Percentiles rank a stretch among this genome's conserved stretches.
Evolutionary conservation across 177 flowering plant species (phyloP).

Genomic region (Vitis hybrid): DNA sequence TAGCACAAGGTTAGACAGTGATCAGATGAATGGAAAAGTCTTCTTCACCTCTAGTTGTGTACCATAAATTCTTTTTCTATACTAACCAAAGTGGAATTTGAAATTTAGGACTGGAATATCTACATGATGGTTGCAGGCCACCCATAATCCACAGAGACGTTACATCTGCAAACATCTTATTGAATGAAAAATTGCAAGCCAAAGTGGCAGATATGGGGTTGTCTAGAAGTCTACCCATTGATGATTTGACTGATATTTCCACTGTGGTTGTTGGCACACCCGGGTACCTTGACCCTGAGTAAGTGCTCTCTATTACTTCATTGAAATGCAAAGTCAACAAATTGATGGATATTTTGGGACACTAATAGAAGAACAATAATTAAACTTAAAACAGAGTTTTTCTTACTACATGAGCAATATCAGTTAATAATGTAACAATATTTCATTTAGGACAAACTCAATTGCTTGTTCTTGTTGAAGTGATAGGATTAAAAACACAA

Average conservation of each 20-base stretch:
- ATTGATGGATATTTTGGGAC: too few relatives aligned
- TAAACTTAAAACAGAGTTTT: too few relatives aligned
- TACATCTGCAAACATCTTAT: slow-evolving; percentile 39
- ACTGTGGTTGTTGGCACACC: slow-evolving; percentile 32
- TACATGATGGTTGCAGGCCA: slow-evolving; percentile 48
- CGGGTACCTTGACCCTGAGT: slow-evolving; percentile 56
- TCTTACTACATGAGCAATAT: too few relatives aligned
- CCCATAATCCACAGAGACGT: slow-evolving; percentile 42
- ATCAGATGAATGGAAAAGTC: neutral
- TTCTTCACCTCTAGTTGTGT: neutral
- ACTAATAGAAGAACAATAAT: too few relatives aligned
- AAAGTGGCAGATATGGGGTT: slow-evolving; percentile 46
- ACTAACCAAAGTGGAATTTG: neutral
- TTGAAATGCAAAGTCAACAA: neutral
- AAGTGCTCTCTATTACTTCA: slow-evolving; percentile 2
- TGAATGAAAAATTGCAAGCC: slow-evolving; percentile 36
- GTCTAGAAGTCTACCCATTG: slow-evolving; percentile 24
- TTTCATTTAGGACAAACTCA: too few relatives aligned
- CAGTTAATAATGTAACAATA: too few relatives aligned
- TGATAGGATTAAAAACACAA: too few relatives aligned
- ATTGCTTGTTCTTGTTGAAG: too few relatives aligned
- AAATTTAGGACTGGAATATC: slow-evolving; percentile 37
- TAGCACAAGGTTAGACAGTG: slow-evolving; percentile 22
- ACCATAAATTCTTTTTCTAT: too few relatives aligned
- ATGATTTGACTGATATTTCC: slow-evolving; percentile 17